Conservation (phyloP, 164 flowering plant genomes). For the Sedum album region DNA sequence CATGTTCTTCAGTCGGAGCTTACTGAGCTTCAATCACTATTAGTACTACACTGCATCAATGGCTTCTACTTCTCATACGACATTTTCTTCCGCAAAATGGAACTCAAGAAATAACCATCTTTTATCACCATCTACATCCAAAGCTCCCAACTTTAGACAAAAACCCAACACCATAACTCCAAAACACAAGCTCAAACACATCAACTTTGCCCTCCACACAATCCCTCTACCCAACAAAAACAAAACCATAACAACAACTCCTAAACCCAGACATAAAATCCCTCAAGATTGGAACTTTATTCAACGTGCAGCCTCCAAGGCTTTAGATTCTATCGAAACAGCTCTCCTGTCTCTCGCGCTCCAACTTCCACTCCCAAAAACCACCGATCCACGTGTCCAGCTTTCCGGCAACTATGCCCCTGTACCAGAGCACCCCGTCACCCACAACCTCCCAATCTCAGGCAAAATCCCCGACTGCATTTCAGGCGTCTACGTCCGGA, state of each 20-base stretch:
- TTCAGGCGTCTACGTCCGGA: no score
- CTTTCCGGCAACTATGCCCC: conserved; percentile 82
- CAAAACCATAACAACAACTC: background rate
- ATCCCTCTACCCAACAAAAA: background rate
- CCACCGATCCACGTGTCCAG: conserved; percentile 70
- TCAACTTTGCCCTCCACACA: background rate
- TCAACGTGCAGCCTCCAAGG: conserved; percentile 48
- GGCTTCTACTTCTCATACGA: background rate
- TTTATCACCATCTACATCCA: background rate
- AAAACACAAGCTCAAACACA: background rate
- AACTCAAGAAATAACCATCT: background rate
- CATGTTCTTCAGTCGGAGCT: background rate
- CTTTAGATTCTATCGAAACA: conserved; percentile 41
- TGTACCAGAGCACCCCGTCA: conserved; percentile 53
- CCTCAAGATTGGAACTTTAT: conserved; percentile 40
- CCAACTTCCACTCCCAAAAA: conserved; percentile 57
- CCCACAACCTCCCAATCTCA: background rate
- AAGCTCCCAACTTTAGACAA: background rate
- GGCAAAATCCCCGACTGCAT: no score
- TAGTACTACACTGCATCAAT: background rate
- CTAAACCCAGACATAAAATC: background rate
- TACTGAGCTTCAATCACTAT: background rate
- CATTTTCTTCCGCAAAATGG: conserved; percentile 2
- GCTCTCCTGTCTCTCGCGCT: conserved; percentile 38
- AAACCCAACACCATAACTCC: background rate